A percentile compares a stretch with the other conserved stretches of the same genome.
phyloP scores from a whole-genome alignment of 345 rosid genomes.

The Kandelia obovata region DNA sequence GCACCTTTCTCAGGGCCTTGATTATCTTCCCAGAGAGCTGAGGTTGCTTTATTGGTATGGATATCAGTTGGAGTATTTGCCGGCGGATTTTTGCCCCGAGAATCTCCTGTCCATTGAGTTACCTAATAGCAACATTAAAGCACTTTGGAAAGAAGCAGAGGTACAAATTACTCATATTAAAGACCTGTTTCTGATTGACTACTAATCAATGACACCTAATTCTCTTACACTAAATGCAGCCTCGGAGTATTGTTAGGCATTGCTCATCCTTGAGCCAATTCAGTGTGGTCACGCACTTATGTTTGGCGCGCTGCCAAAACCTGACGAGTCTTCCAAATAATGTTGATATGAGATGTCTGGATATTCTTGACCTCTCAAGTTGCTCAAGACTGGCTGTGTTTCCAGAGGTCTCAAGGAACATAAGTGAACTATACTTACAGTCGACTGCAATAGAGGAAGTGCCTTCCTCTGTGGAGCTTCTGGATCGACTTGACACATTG shows the following conservation, averaged over 20 bases:
- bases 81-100: background rate
- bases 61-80: conserved; percentile 4
- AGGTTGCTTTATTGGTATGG: conserved; percentile 1
- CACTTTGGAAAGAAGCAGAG: background rate
- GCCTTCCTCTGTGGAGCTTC: background rate
- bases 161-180: background rate
- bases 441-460: background rate
- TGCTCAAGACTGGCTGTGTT: conserved; percentile 2
- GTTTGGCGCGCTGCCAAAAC: background rate
- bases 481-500: background rate
- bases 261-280: too few species aligned
- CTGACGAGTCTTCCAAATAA: conserved; percentile 4
- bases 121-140: background rate
- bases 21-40: conserved; percentile 1
- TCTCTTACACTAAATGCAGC: too few species aligned
- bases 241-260: too few species aligned
- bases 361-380: conserved; percentile 1
- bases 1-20: background rate
- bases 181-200: too few species aligned
- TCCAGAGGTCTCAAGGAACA: conserved; percentile 4
- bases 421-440: background rate
- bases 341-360: conserved; percentile 3
- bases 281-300: too few species aligned
- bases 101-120: conserved; percentile 5
- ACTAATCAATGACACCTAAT: too few species aligned